phyloP scores from a whole-genome alignment of 1,139 yeast genomes.

The Suhomyces ambrosiae region DNA sequence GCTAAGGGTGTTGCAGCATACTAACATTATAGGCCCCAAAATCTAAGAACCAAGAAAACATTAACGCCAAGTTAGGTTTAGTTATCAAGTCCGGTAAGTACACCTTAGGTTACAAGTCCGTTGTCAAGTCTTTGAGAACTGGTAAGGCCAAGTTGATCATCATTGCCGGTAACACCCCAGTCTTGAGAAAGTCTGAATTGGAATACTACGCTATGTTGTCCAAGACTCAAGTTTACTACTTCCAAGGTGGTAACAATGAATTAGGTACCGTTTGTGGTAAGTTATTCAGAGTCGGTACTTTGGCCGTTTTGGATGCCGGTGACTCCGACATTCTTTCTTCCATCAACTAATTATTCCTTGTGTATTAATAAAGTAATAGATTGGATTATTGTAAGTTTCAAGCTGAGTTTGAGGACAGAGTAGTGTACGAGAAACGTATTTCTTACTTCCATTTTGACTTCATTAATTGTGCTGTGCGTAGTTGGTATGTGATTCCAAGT shows the following conservation, averaged over 20 bases:
- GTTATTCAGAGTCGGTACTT: slow-evolving; percentile 99
- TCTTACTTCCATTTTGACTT: no score
- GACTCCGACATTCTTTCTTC: slow-evolving; percentile 95
- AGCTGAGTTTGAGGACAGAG: no score
- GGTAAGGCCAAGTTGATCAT: slow-evolving; percentile 98
- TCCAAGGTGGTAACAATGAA: slow-evolving; percentile 99
- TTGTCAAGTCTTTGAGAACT: slow-evolving; percentile 97
- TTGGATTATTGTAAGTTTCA: slow-evolving; percentile 1
- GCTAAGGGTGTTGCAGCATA: slow-evolving; percentile 15
- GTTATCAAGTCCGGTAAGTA: slow-evolving; percentile 99
- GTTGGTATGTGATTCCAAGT: no score
- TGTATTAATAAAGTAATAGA: slow-evolving; percentile 16
- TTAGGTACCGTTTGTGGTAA: slow-evolving; percentile 99
- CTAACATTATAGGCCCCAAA: slow-evolving; percentile 82
- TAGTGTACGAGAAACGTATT: no score
- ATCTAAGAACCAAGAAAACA: slow-evolving; percentile 77
- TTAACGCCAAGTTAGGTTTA: slow-evolving; percentile 97
- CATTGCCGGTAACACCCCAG: slow-evolving; percentile 99
- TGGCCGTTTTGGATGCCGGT: slow-evolving; percentile 97
- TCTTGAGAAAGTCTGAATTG: slow-evolving; percentile 98
- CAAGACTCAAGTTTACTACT: slow-evolving; percentile 96
- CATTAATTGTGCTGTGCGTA: no score
- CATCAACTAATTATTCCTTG: slow-evolving; percentile 23
- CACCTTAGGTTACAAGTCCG: slow-evolving; percentile 99
- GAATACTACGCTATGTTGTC: slow-evolving; percentile 99